Evolutionary conservation across 805 yeast genomes (phyloP).

Genomic region (Debaryomyces hansenii): DNA sequence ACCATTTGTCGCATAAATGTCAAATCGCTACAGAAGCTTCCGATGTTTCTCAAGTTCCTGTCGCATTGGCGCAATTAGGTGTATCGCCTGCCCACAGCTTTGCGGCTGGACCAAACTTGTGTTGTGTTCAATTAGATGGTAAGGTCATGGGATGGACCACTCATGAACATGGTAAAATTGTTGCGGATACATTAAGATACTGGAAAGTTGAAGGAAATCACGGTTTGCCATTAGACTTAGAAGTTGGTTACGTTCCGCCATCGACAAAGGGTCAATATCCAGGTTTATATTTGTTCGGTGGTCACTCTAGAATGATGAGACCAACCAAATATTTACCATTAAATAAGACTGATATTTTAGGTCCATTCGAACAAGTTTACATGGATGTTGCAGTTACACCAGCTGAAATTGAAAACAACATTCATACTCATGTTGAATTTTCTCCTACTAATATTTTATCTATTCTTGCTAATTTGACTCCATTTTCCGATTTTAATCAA

Average conservation of each 20-base stretch:
- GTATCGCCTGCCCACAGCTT: constrained; percentile 76
- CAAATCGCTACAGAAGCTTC: constrained; percentile 73
- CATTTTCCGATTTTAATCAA: constrained; percentile 97
- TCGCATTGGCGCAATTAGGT: constrained; percentile 68
- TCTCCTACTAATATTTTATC: constrained; percentile 94
- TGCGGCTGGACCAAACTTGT: constrained; percentile 83
- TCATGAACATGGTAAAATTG: constrained; percentile 79
- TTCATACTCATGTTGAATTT: constrained; percentile 91
- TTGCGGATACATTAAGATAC: constrained; percentile 86
- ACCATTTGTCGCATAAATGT: constrained; percentile 96
- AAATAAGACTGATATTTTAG: constrained; percentile 80
- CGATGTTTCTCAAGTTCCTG: constrained; percentile 73
- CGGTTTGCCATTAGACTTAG: constrained; percentile 82
- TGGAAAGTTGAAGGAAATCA: constrained; percentile 87
- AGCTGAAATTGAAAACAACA: constrained; percentile 75
- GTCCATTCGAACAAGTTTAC: constrained; percentile 98
- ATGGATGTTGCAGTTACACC: constrained; percentile 96
- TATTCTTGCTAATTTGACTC: constrained; percentile 94
- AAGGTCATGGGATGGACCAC: constrained; percentile 91
- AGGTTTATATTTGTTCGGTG: constrained; percentile 88
- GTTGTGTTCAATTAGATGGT: constrained; percentile 95
- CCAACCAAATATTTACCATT: constrained; percentile 91
- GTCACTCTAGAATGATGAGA: constrained; percentile 92
- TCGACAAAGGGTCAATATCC: constrained; percentile 96
- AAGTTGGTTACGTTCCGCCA: constrained; percentile 96